Evolutionary conservation across 108 stramenopile genomes (phyloP).

Genomic region (Seminavis robusta): DNA sequence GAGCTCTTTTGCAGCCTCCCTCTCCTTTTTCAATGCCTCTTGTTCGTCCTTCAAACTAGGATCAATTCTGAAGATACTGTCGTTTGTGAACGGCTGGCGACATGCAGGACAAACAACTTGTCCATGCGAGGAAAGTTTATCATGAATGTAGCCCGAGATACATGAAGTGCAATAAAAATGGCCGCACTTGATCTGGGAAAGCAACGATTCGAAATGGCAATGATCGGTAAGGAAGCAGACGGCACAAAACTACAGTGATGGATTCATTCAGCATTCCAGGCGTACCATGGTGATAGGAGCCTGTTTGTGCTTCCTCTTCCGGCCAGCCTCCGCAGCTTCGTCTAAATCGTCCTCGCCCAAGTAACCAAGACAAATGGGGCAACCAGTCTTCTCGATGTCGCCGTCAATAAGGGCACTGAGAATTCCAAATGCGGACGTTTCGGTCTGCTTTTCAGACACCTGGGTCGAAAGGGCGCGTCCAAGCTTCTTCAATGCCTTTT

Average conservation of each 20-base stretch:
- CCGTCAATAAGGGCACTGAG: conserved; percentile 23
- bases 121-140: background rate
- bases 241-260: no score
- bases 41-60: conserved; percentile 18
- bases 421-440: conserved; percentile 26
- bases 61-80: conserved; percentile 25
- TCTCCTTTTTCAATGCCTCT: conserved; percentile 4
- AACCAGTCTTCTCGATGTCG: conserved; percentile 18
- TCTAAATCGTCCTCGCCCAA: conserved; percentile 26
- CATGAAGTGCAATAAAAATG: conserved; percentile 42
- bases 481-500: no score
- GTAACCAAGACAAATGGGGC: conserved; percentile 31
- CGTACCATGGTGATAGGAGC: no score
- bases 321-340: no score
- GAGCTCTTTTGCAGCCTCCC: conserved; percentile 15
- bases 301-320: no score
- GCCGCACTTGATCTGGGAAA: conserved; percentile 38
- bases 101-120: conserved; percentile 26
- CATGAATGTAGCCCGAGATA: conserved; percentile 19
- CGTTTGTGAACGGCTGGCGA: conserved; percentile 20
- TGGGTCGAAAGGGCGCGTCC: no score
- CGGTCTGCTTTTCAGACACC: conserved; percentile 1
- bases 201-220: conserved; percentile 20
- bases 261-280: no score
- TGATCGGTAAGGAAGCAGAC: no score